Evolutionary conservation across 1,139 yeast genomes (phyloP), one percentile per base, ranked within the genome.

Genomic region (Kluyveromyces sp.): DNA sequence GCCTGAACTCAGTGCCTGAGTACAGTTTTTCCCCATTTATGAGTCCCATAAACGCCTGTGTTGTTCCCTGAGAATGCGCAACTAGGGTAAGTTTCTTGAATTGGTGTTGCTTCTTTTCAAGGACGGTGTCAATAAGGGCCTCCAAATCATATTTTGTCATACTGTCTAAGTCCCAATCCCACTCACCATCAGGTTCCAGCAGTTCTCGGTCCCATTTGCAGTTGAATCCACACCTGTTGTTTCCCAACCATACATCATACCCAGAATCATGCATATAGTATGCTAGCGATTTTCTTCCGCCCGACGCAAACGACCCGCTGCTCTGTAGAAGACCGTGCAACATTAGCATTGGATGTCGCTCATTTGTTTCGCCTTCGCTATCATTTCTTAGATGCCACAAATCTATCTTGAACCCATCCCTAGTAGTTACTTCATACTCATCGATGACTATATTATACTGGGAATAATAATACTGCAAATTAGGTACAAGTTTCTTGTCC

Each of bases 1-100:
- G 51, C 2, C 63, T 68, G 26, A 72, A 73, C 20, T 66, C 63
- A 44, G 75, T 70, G 20, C 53, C 50, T 19, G 48, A 45, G 33
- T 57, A 58, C 2, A 61, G 36, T 13, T 51, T 44, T 30, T 56
- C 58, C 3, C 64, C 64, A 60, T 78, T 74, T 37, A 68, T 66
- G 25, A 81, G 60, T 1, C 80, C 73, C 53, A 85, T 65, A 47
- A 87, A 83, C 1, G 83, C 73, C 61, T 89, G 95, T 0, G 96
- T 77, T 2, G 96, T 87, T 1, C 97, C 97, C 64, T 92, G 98
- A 19, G 95, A 86, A 58, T 92, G 98, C 0, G 89, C 89, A 9
- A 82, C 72, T 25, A 89, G 64, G 1, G 82, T 71, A 13, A 88
- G 58, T 54, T 81, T 77, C 4, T 65, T 57, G 9, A 46, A 50